Evolutionary conservation across 2,329 filamentous ascomycete species (phyloP), one percentile per base, ranked within the genome.

Genomic region (Thelonectria discophora): DNA sequence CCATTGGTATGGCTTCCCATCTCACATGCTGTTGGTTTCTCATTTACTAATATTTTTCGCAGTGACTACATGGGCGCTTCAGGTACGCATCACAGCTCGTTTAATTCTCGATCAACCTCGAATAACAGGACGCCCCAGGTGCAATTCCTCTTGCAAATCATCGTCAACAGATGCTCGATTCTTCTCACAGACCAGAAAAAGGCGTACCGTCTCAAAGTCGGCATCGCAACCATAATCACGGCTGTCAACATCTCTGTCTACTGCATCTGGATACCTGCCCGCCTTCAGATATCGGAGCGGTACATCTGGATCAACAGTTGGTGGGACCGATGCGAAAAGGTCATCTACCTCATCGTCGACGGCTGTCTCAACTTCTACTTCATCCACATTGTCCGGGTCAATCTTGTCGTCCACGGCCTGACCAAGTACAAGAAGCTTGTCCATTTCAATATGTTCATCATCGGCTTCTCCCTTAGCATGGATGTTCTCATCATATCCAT

Each of bases 251-350:
- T 72, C 4, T 66, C 69, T 2, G 70, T 72, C 1, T 72, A 72
- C 34, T 63, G 55, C 43, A 72, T 72, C 2, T 72, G 70, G 70
- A 54, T 72, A n/a, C 70, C 70, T 1, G 70, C 70, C 0, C 62
- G 70, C 0, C 49, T 72, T 2, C 70, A 72, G 43, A 60, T 72
- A 37, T 68, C 66, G 0, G 49, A 71, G 2, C 56, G 60, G 42
- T 72, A 65, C 4, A 65, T 72, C n/a, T 69, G 66, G 39, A 65
- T 71, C 39, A 72, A 72, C 27, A 56, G 58, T 3, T 65, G 70
- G 67, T 72, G 70, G 70, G 70, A 72, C 24, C 69, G 70, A 24
- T 69, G 67, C 51, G 70, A 72, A 45, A 72, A 72, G n/a, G 69
- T 65, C 18, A 71, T 72, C 3, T 72, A 72, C n/a, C 70, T 72